Evolutionary conservation across 2,329 filamentous ascomycete genomes (phyloP).

Genomic region (Fusarium sp.): DNA sequence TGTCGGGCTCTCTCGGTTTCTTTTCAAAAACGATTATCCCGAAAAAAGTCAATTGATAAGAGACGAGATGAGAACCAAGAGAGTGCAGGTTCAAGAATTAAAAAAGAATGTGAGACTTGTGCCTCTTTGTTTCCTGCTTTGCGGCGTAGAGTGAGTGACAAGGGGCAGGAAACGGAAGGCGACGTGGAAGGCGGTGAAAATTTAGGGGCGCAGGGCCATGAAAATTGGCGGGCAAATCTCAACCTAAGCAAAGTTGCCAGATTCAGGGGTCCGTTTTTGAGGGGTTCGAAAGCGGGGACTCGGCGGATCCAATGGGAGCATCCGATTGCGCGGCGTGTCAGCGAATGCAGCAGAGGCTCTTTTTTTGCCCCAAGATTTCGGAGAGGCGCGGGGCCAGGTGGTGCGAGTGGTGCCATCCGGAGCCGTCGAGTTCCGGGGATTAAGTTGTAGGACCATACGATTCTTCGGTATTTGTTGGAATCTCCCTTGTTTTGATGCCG

Average conservation of each 20-base stretch:
- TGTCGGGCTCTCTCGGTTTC: background rate
- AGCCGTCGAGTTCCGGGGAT: conserved; percentile 37
- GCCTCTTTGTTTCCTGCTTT: conserved; percentile 21
- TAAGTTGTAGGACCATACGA: conserved; percentile 42
- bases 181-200: conserved; percentile 46
- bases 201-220: conserved; percentile 27
- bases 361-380: conserved; percentile 12
- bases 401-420: conserved; percentile 43
- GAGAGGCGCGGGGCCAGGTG: conserved; percentile 33
- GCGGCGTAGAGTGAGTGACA: conserved; percentile 8
- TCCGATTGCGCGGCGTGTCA: conserved; percentile 36
- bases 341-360: background rate
- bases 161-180: conserved; percentile 26
- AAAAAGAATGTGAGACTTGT: conserved; percentile 35
- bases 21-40: background rate
- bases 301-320: conserved; percentile 28
- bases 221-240: conserved; percentile 19
- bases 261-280: conserved; percentile 40
- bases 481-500: conserved; percentile 2
- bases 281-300: conserved; percentile 40
- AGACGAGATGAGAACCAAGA: background rate
- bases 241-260: background rate
- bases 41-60: background rate
- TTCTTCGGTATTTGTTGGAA: conserved; percentile 43
- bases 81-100: conserved; percentile 4